Percentiles rank a stretch among this genome's conserved stretches.
phyloP scores from a whole-genome alignment of 192 early-diverging fungal genomes.

The Entomortierella lignicola region DNA sequence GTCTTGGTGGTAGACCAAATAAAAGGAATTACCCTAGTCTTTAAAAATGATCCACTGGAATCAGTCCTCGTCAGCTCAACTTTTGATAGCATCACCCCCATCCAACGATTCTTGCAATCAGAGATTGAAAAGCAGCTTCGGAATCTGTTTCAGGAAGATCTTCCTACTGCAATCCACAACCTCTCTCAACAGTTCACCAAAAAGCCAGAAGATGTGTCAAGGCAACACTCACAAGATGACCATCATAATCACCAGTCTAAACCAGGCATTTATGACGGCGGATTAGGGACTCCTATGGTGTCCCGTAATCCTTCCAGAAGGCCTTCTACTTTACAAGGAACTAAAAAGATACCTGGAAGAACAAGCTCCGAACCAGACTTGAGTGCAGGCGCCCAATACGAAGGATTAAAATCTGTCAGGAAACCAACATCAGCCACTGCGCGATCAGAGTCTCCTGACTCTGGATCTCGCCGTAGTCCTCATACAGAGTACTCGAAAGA shows the following conservation, averaged over 20 bases:
- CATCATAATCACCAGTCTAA: slow-evolving; percentile 7
- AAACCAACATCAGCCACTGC: slow-evolving; percentile 52
- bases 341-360: slow-evolving; percentile 37
- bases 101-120: slow-evolving; percentile 87
- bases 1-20: slow-evolving; percentile 94
- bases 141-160: slow-evolving; percentile 92
- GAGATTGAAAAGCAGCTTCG: slow-evolving; percentile 92
- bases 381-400: slow-evolving; percentile 21
- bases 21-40: slow-evolving; percentile 95
- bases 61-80: slow-evolving; percentile 95
- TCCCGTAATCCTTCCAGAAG: slow-evolving; percentile 38
- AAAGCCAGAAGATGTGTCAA: slow-evolving; percentile 41
- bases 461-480: slow-evolving; percentile 38
- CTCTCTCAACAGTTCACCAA: slow-evolving; percentile 80
- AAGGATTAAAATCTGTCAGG: slow-evolving; percentile 12
- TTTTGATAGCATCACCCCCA: slow-evolving; percentile 92
- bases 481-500: slow-evolving; percentile 42
- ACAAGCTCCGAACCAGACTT: slow-evolving; percentile 31
- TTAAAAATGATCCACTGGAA: slow-evolving; percentile 97
- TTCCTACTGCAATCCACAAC: slow-evolving; percentile 94
- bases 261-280: slow-evolving; percentile 42
- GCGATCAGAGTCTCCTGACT: slow-evolving; percentile 47
- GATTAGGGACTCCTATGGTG: slow-evolving; percentile 34
- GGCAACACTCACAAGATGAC: slow-evolving; percentile 41
- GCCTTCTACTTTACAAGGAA: slow-evolving; percentile 10